Base-by-base conservation (phyloP, 495 filamentous ascomycete genomes). In the Tuber calosporum region DNA sequence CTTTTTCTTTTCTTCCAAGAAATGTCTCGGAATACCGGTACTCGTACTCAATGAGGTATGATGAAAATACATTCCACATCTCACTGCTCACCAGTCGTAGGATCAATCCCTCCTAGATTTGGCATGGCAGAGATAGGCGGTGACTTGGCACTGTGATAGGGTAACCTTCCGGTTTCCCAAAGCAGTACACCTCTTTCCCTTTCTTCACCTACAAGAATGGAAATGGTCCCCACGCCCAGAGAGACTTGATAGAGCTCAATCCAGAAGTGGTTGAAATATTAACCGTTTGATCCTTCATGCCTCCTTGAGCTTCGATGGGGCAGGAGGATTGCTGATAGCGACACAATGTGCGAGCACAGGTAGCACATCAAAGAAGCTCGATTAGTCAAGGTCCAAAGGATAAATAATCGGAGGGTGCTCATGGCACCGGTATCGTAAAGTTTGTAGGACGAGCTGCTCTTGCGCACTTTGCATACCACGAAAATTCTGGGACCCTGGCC, bases 21-120 rank as follows among this genome's bases (percentile, higher is more conserved):
- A 34, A 7, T 26, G 53, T 62, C 26, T 62, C 53, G 53, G 26
- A 30, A 62, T 62, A 62, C n/a, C n/a, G n/a, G n/a, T n/a, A n/a
- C n/a, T n/a, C n/a, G n/a, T n/a, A n/a, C 53, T 62, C 53, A 62
- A 62, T 62, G 26, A 62, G 30, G 53, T 34, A 62, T 34, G 53
- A 34, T 17, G 26, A 17, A 15, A 34, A 34, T 34, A n/a, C 13
- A 5, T 62, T 17, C 53, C 6, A 62, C 5, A 34, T 62, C 53
- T 62, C 53, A 7, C 26, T 13, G 17, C 53, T 62, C 53, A 7
- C 26, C 26, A 30, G 53, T 19, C 53, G 53, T 62, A 5, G 53
- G 53, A 62, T 62, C 53, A 62, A 62, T 62, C 30, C 30, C 26
- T 17, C 26, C 42, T 11, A 4, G 53, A 34, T 30, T 15, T 15